A percentile compares a stretch with the other conserved stretches of the same genome.
Conservation (phyloP, 108 stramenopile genomes). For the Parietichytrium sp. region DNA sequence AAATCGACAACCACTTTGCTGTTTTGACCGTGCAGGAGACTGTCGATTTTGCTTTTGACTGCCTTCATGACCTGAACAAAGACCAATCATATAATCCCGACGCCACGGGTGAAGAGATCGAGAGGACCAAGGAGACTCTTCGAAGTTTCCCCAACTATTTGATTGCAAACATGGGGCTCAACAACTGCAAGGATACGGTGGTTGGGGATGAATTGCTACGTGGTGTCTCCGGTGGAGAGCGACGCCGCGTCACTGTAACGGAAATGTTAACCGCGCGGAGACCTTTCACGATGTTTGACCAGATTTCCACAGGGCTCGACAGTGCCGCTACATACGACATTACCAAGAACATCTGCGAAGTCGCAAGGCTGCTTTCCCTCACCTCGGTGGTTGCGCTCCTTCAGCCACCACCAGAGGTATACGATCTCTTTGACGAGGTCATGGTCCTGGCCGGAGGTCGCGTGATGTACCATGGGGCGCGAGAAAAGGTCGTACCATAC, state of each 20-base stretch:
- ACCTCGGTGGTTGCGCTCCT: slow-evolving; percentile 72
- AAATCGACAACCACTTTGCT: neutral
- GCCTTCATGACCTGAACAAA: neutral
- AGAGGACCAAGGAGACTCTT: neutral
- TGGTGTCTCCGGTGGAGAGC: slow-evolving; percentile 82
- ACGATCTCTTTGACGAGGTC: slow-evolving; percentile 83
- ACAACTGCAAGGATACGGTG: slow-evolving; percentile 49
- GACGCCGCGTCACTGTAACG: slow-evolving; percentile 76
- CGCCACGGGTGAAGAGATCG: neutral
- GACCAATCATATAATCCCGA: neutral
- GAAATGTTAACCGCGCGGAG: slow-evolving; percentile 67
- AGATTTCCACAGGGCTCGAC: slow-evolving; percentile 78
- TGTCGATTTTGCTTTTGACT: neutral
- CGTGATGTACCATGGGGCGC: slow-evolving; percentile 76
- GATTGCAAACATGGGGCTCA: slow-evolving; percentile 59
- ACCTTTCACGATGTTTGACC: slow-evolving; percentile 64
- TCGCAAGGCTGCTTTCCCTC: slow-evolving; percentile 39
- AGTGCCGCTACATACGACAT: slow-evolving; percentile 77
- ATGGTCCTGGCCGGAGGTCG: slow-evolving; percentile 74
- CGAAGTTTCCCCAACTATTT: slow-evolving; percentile 51
- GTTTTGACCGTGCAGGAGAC: slow-evolving; percentile 33
- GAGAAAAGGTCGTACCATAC: slow-evolving; percentile 64
- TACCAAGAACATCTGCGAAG: slow-evolving; percentile 54
- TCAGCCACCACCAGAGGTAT: slow-evolving; percentile 88
- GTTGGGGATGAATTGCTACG: slow-evolving; percentile 68